A percentile compares a stretch with the other conserved stretches of the same genome.
Evolutionary conservation across 2,329 filamentous ascomycete genomes (phyloP).

Genomic region (Xylariaceae sp.): DNA sequence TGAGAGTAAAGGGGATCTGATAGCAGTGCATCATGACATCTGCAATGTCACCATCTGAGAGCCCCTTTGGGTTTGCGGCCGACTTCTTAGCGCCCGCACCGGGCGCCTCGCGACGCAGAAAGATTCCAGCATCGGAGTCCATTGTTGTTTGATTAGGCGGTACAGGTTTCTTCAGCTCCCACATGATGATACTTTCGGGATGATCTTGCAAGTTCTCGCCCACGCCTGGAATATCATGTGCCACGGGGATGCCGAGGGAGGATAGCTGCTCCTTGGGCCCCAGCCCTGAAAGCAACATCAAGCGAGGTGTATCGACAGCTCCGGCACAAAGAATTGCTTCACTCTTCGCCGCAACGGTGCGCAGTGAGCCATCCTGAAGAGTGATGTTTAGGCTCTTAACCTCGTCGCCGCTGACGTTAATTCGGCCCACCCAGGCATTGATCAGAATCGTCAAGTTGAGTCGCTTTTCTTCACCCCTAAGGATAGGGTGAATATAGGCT

Average conservation of each 20-base stretch:
- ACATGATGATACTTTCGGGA: conserved; percentile 57
- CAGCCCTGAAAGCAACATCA: conserved; percentile 55
- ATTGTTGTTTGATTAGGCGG: conserved; percentile 80
- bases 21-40: conserved; percentile 98
- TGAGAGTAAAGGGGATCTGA: conserved; percentile 87
- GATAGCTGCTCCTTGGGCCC: conserved; percentile 52
- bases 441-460: conserved; percentile 83
- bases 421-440: conserved; percentile 79
- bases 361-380: conserved; percentile 49
- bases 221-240: conserved; percentile 55
- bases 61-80: conserved; percentile 45
- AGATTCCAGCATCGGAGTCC: conserved; percentile 86
- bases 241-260: conserved; percentile 51
- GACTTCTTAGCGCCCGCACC: conserved; percentile 58
- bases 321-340: conserved; percentile 80
- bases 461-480: conserved; percentile 75
- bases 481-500: conserved; percentile 88
- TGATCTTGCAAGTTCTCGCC: conserved; percentile 60
- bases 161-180: conserved; percentile 76
- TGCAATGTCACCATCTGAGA: conserved; percentile 67
- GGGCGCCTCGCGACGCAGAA: conserved; percentile 71
- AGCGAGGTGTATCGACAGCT: conserved; percentile 74
- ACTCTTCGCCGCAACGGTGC: conserved; percentile 59
- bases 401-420: conserved; percentile 66
- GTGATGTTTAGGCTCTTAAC: conserved; percentile 71